Base-by-base conservation (phyloP, 202 grass and related monocot genomes). In the Schoenoplectus tabernaemontani region DNA sequence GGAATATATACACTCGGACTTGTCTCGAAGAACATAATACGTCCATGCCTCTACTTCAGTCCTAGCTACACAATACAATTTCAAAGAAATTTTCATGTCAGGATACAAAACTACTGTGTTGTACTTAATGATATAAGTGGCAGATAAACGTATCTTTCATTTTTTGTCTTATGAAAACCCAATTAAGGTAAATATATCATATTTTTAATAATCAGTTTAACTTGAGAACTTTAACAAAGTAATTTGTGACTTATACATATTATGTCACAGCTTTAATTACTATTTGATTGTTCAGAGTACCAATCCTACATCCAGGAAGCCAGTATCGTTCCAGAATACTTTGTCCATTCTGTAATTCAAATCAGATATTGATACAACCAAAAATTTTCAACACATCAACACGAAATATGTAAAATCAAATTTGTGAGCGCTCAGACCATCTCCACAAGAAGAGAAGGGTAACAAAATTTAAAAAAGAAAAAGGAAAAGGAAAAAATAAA, bases 21-120 rank as follows among this genome's bases (percentile, higher is more conserved):
- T 70, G 60, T 87, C 89, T 82, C 82, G 77, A 85, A 91, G 89
- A 91, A 89, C 84, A 93, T 88, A 89, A 89, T 65, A 89, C 70
- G 23, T 54, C 70, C 46, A 24, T 74, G 70, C 46, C 46, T 20
- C 16, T 74, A 76, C 81, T 75, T 96, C 87, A 78, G 81, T 83
- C 82, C 47, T 92, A 92, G 87, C 93, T 88, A 96, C 90, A 96
- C 82, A 88, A 76, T 84, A 90, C 84, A 56, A 82, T 80, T 83
- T 88, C 75, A 92, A 85, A 91, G 68, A 63, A 56, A 80, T 69
- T 70, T 43, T 9, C 22, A 43, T 51, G 0, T 57, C 39, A 16
- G 33, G 78, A 80, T 81, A 42, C 62, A 82, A 82, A 66, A 16
- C 32, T 7, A 85, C 82, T 80, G 68, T 88, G 83, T 60, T 87